Evolutionary conservation across 352 stramenopile genomes (phyloP), one percentile per base, ranked within the genome.

Genomic region (Peronospora farinosa): DNA sequence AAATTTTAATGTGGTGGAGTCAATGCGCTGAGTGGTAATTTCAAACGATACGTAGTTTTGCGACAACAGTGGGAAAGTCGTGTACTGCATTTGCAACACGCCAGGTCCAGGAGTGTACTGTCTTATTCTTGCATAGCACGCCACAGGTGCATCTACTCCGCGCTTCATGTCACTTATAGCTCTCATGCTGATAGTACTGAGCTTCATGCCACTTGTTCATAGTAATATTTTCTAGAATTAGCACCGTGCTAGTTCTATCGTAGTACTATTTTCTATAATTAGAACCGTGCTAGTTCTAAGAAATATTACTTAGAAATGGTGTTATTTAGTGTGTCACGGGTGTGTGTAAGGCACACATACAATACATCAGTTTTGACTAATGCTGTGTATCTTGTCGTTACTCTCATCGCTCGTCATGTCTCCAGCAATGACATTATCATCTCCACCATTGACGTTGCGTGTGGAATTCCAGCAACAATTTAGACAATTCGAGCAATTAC

Each of bases 1-100:
- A 44, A 50, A 28, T 58, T 54, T 62, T 59, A 60, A 47, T 15
- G 25, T 43, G 42, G 17, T 37, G 40, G 32, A 53, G 58, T 54
- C 42, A 54, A 44, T 51, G 33, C 23, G 40, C 43, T 27, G 36
- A 51, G 41, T 51, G 41, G n/a, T 60, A 35, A 16, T 31, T 47
- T 42, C 10, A 11, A 35, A 36, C 38, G 8, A 17, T 37, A 25
- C 46, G 35, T 25, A 82, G 7, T 50, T 57, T 33, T 84, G 72
- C 0, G 72, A 58, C 15, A 69, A 27, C 7, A 82, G 47, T 9
- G 72, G 74, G 21, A 83, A 74, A 50, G 86, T 72, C 49, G 66
- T 85, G 61, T 88, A 91, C 62, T 91, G 80, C 51, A 75, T 41
- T 62, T 66, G n/a, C 69, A n/a, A 73, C 28, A 50, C 12, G 63